Percentiles rank a stretch among this genome's conserved stretches.
Evolutionary conservation across 805 yeast species (phyloP).

Genomic region (Lipomyces starkeyi): DNA sequence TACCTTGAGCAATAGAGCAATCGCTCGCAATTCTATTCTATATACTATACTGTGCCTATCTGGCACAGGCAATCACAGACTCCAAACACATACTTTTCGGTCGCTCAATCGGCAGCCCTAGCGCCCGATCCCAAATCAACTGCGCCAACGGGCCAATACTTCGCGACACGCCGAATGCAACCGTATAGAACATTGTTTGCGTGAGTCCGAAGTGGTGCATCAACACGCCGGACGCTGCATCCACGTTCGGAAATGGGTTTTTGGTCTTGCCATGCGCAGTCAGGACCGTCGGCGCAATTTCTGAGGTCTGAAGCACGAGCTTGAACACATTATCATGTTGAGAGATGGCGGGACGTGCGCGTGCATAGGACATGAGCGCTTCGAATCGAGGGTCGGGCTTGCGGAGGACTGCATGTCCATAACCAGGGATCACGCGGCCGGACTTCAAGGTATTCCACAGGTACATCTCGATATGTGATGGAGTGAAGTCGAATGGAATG

Average conservation of each 20-base stretch:
- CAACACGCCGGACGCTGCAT: conserved; percentile 77
- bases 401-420: conserved; percentile 86
- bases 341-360: conserved; percentile 58
- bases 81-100: conserved; percentile 56
- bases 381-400: conserved; percentile 81
- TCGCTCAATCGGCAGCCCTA: conserved; percentile 81
- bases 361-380: conserved; percentile 74
- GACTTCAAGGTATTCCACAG: conserved; percentile 73
- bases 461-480: conserved; percentile 64
- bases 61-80: conserved; percentile 1
- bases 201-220: conserved; percentile 81
- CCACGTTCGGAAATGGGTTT: conserved; percentile 87
- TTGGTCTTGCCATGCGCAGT: conserved; percentile 82
- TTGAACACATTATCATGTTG: conserved; percentile 64
- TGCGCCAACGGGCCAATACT: conserved; percentile 81
- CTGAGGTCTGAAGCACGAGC: conserved; percentile 68
- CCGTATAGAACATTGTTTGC: conserved; percentile 77
- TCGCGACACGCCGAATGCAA: conserved; percentile 81
- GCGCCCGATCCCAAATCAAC: conserved; percentile 76
- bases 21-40: not conserved
- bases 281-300: conserved; percentile 76
- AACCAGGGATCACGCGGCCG: conserved; percentile 84
- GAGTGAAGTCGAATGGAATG: conserved; percentile 47
- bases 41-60: too few species aligned
- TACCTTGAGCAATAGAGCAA: too few species aligned